Evolutionary conservation across 352 stramenopile species (phyloP), one percentile per base, ranked within the genome.

Genomic region (Globisporangium polare): DNA sequence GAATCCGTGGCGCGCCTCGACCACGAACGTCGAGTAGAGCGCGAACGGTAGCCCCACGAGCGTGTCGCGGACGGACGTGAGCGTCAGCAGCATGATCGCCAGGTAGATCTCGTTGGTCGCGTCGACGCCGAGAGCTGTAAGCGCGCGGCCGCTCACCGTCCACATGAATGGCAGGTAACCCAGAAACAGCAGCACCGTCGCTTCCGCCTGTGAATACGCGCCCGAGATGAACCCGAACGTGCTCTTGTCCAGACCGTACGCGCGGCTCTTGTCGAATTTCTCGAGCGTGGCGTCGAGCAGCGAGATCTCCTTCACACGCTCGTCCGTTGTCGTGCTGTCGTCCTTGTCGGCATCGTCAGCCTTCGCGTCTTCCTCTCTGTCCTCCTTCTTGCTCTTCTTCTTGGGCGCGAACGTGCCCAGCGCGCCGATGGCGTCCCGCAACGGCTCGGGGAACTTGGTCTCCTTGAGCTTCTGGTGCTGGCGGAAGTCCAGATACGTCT

Each of bases 1-100:
- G 67, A 99, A 99, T 26, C 97, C 97, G 67, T 99, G 96, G 37
- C 94, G 89, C 42, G 83, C 86, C 71, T 99, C 97, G 56, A 99
- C 87, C 46, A 97, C 82, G 74, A 99, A 99, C 8, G 94, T 98
- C 57, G 86, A 97, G 77, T 98, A 98, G n/a, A 94, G 69, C 20
- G 64, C 69, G 57, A 95, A 92, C 27, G 88, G 88, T 12, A 96
- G 65, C 1, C 64, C 63, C 15, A 87, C 53, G 12, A 92, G 5
- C 26, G 76, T 86, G 39, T 94, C 82, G 18, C 80, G 72, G 15
- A 90, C 22, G 20, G 67, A 84, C 57, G 81, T 88, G 37, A 96
- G 72, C 46, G 71, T 78, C 39, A 92, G 61, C 39, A 95, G 69
- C 72, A 88, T 82, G 29, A 77, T 77, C 78, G 72, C 96, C 68